phyloP scores from a whole-genome alignment of 2,329 filamentous ascomycete species.

The Microcyclosporella mali region DNA sequence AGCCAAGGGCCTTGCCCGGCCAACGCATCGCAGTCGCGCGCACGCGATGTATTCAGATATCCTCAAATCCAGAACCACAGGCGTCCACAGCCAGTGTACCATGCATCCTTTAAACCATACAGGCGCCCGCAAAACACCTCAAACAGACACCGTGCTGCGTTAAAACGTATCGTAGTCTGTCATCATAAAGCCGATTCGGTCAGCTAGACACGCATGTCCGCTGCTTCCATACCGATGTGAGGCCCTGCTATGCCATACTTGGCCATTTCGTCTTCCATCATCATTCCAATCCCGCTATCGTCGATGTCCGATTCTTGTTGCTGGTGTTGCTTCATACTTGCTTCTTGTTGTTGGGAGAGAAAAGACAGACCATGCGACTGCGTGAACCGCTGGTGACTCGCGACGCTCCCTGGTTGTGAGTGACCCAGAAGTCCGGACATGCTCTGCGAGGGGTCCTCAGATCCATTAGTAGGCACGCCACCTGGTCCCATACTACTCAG shows the following conservation, averaged over 20 bases:
- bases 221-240: constrained; percentile 13
- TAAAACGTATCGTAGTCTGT: constrained; percentile 7
- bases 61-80: neutral
- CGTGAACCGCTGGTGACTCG: constrained; percentile 14
- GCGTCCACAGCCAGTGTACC: neutral
- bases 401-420: constrained; percentile 14
- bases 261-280: constrained; percentile 31
- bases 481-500: constrained; percentile 30
- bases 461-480: constrained; percentile 11
- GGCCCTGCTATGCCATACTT: constrained; percentile 17
- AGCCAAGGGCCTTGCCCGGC: neutral
- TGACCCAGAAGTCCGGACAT: constrained; percentile 18
- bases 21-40: neutral
- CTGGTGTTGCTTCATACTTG: constrained; percentile 8
- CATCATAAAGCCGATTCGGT: constrained; percentile 5
- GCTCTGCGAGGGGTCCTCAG: constrained; percentile 11
- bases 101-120: too few relatives aligned
- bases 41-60: neutral
- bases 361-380: constrained; percentile 14
- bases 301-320: constrained; percentile 31
- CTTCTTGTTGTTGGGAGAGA: constrained; percentile 14
- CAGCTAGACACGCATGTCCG: constrained; percentile 11
- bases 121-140: neutral
- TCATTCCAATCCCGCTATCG: constrained; percentile 35
- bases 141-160: constrained; percentile 8